Base-by-base conservation (phyloP, 352 stramenopile genomes). In the Phytophthora cryptogea region DNA sequence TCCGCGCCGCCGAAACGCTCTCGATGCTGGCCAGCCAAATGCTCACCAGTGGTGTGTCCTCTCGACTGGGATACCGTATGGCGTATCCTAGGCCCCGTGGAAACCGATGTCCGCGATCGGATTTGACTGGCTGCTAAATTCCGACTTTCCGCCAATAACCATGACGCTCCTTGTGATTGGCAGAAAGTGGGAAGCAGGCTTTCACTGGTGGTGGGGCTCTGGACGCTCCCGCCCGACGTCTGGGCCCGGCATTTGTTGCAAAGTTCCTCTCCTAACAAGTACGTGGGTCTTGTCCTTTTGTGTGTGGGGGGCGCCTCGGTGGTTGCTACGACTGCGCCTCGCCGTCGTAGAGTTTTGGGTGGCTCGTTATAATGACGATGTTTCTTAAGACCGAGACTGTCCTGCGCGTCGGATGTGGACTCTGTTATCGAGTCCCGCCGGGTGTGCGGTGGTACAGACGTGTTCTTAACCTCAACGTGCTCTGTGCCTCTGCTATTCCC, bases 371-470 rank as follows among this genome's bases (percentile, higher is more conserved):
- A 79, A 64, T 74, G 52, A 71, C 68, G 74, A 88, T 80, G 79
- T 86, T 82, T 79, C 70, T 90, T 76, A 94, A 87, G 90, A 94
- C 83, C 83, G 86, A 94, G 83, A 94, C 83, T 92, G 83, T 94
- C 83, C 83, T 94, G 86, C 83, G 74, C 70, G 68, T 83, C 77
- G 59, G 76, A 76, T 68, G 68, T 47, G 60, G 57, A 70, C 54
- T 72, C 49, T 13, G 52, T 62, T 48, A 62, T 30, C 57, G 72
- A 67, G 66, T 64, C 57, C 55, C 64, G 52, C 70, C 61, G 61
- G 59, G 51, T 68, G 78, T 86, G 79, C 79, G 82, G 85, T 94
- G 80, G 85, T 94, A 94, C 85, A 94, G 85, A 94, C 85, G 85
- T 94, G 85, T 94, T 94, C 85, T 94, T 91, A 94, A 89, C 81